Conservation (phyloP, 2,329 filamentous ascomycete species). For the Fusarium austroafricanum region DNA sequence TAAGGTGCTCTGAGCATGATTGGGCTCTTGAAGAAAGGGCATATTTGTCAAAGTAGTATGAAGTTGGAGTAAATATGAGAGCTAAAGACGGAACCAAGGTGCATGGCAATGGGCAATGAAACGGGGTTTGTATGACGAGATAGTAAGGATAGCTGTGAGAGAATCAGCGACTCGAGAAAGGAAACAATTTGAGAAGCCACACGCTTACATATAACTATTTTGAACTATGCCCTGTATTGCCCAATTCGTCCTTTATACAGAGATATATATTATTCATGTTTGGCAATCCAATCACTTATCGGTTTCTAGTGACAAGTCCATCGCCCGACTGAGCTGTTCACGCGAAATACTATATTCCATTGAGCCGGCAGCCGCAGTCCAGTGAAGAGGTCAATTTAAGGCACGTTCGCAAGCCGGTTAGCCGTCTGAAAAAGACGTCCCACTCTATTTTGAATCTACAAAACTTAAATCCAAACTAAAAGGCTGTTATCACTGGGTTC, state of each 20-base stretch:
- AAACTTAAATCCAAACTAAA: background rate
- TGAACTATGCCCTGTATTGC: background rate
- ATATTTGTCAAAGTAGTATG: background rate
- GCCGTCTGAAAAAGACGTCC: background rate
- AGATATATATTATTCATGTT: background rate
- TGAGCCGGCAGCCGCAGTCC: background rate
- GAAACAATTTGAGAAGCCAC: too few species aligned
- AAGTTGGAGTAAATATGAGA: too few species aligned
- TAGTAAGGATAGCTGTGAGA: background rate
- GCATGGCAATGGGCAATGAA: too few species aligned
- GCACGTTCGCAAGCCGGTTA: background rate
- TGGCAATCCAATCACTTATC: background rate
- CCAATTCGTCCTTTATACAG: background rate
- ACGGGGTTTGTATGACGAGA: background rate
- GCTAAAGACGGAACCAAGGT: too few species aligned
- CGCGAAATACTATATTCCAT: background rate
- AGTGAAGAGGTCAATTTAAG: background rate
- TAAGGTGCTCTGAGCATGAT: background rate
- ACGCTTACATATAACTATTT: background rate
- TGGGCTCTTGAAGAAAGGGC: background rate
- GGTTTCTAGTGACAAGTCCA: background rate
- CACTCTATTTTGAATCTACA: background rate
- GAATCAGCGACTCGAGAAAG: background rate
- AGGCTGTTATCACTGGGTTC: background rate
- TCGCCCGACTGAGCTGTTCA: background rate